phyloP scores from a whole-genome alignment of 176 grass and related monocot genomes.

The Rhynchospora tenuis region DNA sequence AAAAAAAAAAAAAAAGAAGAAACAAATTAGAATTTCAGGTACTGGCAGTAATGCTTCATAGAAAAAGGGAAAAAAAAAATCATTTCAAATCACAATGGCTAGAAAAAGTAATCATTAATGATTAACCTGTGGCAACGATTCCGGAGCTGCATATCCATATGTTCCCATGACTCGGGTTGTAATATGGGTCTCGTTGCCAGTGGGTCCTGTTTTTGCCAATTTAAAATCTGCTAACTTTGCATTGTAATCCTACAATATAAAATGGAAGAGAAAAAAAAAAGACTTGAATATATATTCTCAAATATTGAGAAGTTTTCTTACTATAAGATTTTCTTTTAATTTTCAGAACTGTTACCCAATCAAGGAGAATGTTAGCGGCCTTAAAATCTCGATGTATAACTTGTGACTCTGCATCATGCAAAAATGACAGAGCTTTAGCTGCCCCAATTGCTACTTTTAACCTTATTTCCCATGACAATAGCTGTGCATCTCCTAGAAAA shows the following conservation, averaged over 20 bases:
- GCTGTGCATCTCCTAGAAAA: constrained; percentile 60
- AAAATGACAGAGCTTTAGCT: constrained; percentile 88
- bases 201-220: constrained; percentile 92
- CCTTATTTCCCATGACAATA: constrained; percentile 82
- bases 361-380: constrained; percentile 97
- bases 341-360: constrained; percentile 43
- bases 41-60: neutral
- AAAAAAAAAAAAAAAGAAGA: too few species aligned
- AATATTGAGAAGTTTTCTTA: neutral
- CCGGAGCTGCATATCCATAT: constrained; percentile 93
- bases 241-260: constrained; percentile 68
- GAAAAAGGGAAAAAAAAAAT: neutral
- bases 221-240: constrained; percentile 95
- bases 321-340: neutral
- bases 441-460: constrained; percentile 87
- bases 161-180: constrained; percentile 99
- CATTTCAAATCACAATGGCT: neutral
- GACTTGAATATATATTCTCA: neutral
- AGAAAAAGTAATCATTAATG: neutral
- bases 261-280: neutral
- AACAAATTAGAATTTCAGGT: neutral
- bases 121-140: constrained; percentile 89
- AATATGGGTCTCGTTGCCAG: constrained; percentile 92
- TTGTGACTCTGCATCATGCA: constrained; percentile 82
- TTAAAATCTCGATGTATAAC: constrained; percentile 99